Base-by-base conservation (phyloP, 495 filamentous ascomycete species). In the Aspergillus nidulans region DNA sequence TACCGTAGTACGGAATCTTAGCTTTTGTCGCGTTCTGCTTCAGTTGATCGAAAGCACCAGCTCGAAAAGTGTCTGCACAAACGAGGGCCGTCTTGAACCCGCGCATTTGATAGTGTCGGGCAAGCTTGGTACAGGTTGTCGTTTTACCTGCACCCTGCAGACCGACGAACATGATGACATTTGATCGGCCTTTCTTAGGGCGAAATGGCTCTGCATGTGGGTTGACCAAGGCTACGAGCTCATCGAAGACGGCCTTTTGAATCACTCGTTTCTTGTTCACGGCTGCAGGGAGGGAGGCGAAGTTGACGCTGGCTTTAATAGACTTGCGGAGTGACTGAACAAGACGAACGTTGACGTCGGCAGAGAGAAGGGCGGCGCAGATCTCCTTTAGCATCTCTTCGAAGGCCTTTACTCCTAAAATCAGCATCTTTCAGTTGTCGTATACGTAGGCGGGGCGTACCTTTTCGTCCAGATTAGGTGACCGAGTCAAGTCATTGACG, bases 91-190 rank as follows among this genome's bases (percentile, higher is more conserved):
- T 83, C 68, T 90, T 91, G 83, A 99, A 96, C 10, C 94, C 95
- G 34, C 94, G 85, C 24, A 86, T 88, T 67, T 95, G 89, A 73
- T 97, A 99, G 77, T 95, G 91, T 51, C 95, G 79, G 32, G 94
- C 94, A 34, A 99, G 79, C 70, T 99, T 99, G 25, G 94, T 99
- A 78, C 94, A 99, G 1, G 92, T 92, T 1, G 94, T 99, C 8
- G 94, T 99, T 69, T 99, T 99, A 66, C 94, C 94, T 13, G 92
- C 86, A 74, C 94, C 94, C 67, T 99, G 94, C 40, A 99, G 77
- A 67, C 94, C 94, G 53, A 99, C 95, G 61, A 99, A 97, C 94
- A 99, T 99, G 67, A 99, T 96, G 60, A 97, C 88, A 70, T 96
- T 97, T 42, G 87, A 75, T 62, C 92, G 94, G 53, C 90, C 90